Evolutionary conservation across 2,329 filamentous ascomycete genomes (phyloP), one percentile per base, ranked within the genome.

Genomic region (Penicillium sp.): DNA sequence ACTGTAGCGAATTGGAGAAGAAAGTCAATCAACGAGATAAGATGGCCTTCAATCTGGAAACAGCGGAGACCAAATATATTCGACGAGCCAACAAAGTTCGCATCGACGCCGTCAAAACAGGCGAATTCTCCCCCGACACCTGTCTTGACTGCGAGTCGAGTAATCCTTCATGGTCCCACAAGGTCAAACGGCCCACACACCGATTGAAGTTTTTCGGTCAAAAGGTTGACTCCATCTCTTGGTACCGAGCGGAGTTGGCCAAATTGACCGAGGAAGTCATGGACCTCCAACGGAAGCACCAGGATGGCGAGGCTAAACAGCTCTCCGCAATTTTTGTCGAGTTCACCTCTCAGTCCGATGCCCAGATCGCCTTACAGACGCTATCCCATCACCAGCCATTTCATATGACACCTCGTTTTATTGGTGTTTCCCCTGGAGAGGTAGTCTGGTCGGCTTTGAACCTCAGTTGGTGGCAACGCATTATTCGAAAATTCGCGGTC

Each of bases 211-310:
- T 90, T 5, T 76, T 88, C 43, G 86, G 89, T 43, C 79, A 86
- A 54, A 90, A 91, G 60, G 87, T 95, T 7, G 90, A 97, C 66
- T 90, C 87, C 0, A 95, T 97, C 57, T 78, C 87, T 38, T 95
- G 85, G 82, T 85, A 83, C 50, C 86, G 91, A 33, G 71, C 74
- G 2, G 82, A 91, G 61, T 77, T 96, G 14, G 76, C 81, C 34
- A 79, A 79, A 21, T 76, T 90, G 21, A 80, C 87, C 33, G 79
- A 85, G 3, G 75, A 84, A 41, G 81, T 88, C n/a, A 73, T 82
- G 11, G 67, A 73, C 14, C 73, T 79, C 9, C 87, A 93, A 59
- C 73, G 72, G 28, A 74, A 76, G 21, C 84, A 89, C 57, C 77
- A 75, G 34, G 67, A 73, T 13, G 79, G 84, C 25, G 76, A 85